A percentile compares a stretch with the other conserved stretches of the same genome.
These are phyloP conservation scores for Malus fusca DNA, from an alignment of 306 rosid species.

Conservation along the genomic window DNA sequence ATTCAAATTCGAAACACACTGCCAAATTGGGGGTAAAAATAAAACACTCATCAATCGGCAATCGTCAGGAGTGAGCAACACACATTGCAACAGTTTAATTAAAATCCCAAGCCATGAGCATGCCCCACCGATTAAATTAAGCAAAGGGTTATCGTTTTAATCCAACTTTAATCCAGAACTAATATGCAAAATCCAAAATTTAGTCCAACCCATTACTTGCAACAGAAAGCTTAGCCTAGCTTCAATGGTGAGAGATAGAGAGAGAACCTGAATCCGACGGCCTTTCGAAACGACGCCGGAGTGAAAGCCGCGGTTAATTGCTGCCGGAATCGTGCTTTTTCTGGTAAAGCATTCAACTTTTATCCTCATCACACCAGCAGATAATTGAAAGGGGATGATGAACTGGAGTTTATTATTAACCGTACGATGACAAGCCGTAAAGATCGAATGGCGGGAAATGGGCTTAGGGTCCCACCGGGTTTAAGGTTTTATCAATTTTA, in stretches of 20 bases:
- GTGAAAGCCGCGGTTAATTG: constrained; percentile 28
- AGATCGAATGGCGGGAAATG: neutral
- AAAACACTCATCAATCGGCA: neutral
- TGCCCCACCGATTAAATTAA: neutral
- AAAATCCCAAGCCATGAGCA: neutral
- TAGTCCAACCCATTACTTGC: neutral
- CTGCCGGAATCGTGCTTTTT: constrained; percentile 19
- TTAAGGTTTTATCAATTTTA: neutral
- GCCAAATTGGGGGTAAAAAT: neutral
- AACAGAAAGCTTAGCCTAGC: neutral
- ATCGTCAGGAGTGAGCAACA: no score
- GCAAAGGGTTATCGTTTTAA: neutral
- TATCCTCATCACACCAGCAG: neutral
- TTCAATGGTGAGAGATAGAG: neutral
- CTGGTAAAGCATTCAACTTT: constrained; percentile 24
- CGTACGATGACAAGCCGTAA: neutral
- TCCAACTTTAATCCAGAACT: neutral
- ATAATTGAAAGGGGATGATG: neutral
- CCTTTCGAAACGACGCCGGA: constrained; percentile 6
- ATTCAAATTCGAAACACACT: constrained; percentile 40
- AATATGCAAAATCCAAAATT: neutral
- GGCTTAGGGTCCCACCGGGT: neutral
- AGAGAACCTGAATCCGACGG: constrained; percentile 26
- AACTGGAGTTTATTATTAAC: neutral
- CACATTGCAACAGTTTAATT: no score